Evolutionary conservation across 78 protist genomes (phyloP), one percentile per base, ranked within the genome.

Genomic region (Dictyostelium capitatum): DNA sequence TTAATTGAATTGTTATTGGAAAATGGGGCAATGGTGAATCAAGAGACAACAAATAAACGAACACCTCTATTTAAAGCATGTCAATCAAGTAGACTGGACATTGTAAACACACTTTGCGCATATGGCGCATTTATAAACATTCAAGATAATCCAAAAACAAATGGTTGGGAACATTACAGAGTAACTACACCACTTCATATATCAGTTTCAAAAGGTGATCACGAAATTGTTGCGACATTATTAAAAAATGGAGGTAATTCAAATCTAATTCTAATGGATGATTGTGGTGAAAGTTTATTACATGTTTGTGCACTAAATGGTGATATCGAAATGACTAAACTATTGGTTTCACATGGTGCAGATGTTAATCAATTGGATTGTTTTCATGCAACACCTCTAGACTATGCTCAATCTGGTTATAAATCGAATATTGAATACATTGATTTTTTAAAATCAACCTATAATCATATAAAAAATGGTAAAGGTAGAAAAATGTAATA

Each of bases 131-230:
- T 41, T 25, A 47, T 85, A 8, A 75, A 72, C 17, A 72, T 85
- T 28, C 92, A 85, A 85, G 92, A 85, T 62, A 85, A 85, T 47
- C 92, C 92, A 85, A 85, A 79, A 75, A 85, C 83, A 9, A 85
- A 85, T 74, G 92, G 92, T 43, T 85, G 92, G 92, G 92, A 85
- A 85, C 59, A 72, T 75, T 85, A 85, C 46, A 37, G 92, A 74
- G 92, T 85, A 15, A 57, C 70, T 46, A 59, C 92, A 43, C 92
- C 92, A 57, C 19, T 85, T 7, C 92, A 85, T 47, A 46, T 85
- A 41, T 64, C 83, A 54, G 50, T 75, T 43, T 50, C 56, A 14
- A 75, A 47, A 43, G 81, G 92, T 54, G 59, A 85, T 75, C 46
- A 73, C 5, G 46, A 82, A 80, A 82, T 82, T 70, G 77, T 85